Base-by-base conservation (phyloP, 805 yeast genomes). In the Candida michaelii region DNA sequence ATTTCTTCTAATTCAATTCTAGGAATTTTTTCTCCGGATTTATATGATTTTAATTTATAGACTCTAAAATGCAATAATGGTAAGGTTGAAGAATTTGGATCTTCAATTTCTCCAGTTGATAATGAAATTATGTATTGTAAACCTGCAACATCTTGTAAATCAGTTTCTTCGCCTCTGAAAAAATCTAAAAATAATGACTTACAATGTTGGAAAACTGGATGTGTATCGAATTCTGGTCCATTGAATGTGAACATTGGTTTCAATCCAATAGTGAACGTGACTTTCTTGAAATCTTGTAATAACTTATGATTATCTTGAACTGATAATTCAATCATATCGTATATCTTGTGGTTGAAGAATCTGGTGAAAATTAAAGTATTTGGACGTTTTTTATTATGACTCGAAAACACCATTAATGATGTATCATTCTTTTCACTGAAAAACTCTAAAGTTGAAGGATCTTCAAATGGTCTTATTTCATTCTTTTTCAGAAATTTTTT, bases 161-260 rank as follows among this genome's bases (percentile, higher is more conserved):
- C 83, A 17, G 89, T 81, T 41, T 76, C 81, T 52, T 86, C 89
- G 35, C 89, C 98, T 53, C 95, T 76, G 76, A 83, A 93, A 62
- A 93, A 85, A 65, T 93, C 99, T 51, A 93, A 58, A 57, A 93
- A 89, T 51, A 90, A 71, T 0, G 97, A 89, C 67, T 91, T 91
- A 50, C 89, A 59, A 48, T 90, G 97, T 62, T 76, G 79, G 66
- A 76, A 90, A 18, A 83, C 83, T 21, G 97, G 96, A 59, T 91
- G 89, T 10, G 83, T 73, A 52, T 93, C 98, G 56, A 93, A 93
- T 8, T 85, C 85, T 16, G 93, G 82, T 33, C 99, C 97, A 61
- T 89, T 89, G 73, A 93, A 93, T 3, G 85, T 74, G 64, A 93
- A 85, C 90, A 93, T 80, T 46, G 99, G 99, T 62, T 89, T 90